Evolutionary conservation across 164 flowering plant species (phyloP).

Genomic region (Akebia trifoliata): DNA sequence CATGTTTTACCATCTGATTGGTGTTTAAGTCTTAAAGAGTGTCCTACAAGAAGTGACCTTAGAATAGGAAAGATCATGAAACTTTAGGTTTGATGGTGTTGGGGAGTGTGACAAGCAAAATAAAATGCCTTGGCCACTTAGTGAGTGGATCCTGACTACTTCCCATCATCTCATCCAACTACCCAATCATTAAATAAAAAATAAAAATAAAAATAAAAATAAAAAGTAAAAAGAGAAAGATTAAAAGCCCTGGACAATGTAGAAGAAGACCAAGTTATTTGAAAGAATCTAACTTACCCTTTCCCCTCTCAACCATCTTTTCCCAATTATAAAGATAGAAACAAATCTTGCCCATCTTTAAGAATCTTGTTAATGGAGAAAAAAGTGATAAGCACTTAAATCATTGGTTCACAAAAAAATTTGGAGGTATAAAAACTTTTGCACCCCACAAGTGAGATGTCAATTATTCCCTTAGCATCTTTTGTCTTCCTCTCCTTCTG

Average conservation of each 20-base stretch:
- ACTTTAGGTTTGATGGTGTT: neutral
- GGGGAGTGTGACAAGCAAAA: neutral
- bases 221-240: neutral
- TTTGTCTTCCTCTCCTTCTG: neutral
- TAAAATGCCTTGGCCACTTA: neutral
- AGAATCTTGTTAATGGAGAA: slow-evolving; percentile 2
- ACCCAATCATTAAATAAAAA: too few relatives aligned
- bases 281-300: neutral
- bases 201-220: too few relatives aligned
- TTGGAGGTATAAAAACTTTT: neutral
- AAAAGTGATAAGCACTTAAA: neutral
- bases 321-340: neutral
- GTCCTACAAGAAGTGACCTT: too few relatives aligned
- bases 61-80: too few relatives aligned
- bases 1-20: too few relatives aligned
- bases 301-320: neutral
- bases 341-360: neutral
- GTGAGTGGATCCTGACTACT: slow-evolving; percentile 1
- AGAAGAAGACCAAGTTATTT: slow-evolving; percentile 2
- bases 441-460: neutral
- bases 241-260: neutral
- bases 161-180: neutral
- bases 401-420: neutral
- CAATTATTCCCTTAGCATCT: slow-evolving; percentile 5
- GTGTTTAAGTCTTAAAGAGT: too few relatives aligned